phyloP scores from a whole-genome alignment of 2,329 filamentous ascomycete genomes.

The Xylaria hypoxylon region DNA sequence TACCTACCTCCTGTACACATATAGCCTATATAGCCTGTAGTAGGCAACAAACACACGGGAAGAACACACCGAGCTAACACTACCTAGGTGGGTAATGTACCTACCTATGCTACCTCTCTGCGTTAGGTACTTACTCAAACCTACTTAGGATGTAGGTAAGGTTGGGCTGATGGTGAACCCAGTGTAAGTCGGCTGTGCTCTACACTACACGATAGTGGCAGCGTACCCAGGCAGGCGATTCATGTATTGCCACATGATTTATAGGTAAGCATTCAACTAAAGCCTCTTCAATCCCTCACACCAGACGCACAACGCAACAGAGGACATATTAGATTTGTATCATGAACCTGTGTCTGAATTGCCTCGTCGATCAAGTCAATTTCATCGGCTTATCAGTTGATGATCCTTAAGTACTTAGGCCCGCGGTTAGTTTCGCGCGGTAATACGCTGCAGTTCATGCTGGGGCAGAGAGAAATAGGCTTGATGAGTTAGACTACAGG shows the following conservation, averaged over 20 bases:
- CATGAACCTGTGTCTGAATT: constrained; percentile 14
- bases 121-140: too few species aligned
- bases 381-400: constrained; percentile 10
- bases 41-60: constrained; percentile 7
- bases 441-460: not conserved
- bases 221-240: constrained; percentile 2
- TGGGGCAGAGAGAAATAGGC: constrained; percentile 15
- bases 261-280: not conserved
- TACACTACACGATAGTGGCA: not conserved
- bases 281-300: constrained; percentile 5
- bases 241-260: constrained; percentile 12
- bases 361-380: constrained; percentile 12
- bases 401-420: constrained; percentile 14
- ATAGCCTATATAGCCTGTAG: not conserved
- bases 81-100: not conserved
- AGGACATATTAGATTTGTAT: not conserved
- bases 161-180: constrained; percentile 9
- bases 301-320: not conserved
- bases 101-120: too few species aligned
- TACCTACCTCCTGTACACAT: too few species aligned
- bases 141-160: constrained; percentile 6
- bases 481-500: not conserved
- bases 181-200: not conserved
- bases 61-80: constrained; percentile 1
- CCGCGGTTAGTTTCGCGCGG: not conserved